phyloP scores from a whole-genome alignment of 495 filamentous ascomycete genomes.

The Neurospora tetrasperma region DNA sequence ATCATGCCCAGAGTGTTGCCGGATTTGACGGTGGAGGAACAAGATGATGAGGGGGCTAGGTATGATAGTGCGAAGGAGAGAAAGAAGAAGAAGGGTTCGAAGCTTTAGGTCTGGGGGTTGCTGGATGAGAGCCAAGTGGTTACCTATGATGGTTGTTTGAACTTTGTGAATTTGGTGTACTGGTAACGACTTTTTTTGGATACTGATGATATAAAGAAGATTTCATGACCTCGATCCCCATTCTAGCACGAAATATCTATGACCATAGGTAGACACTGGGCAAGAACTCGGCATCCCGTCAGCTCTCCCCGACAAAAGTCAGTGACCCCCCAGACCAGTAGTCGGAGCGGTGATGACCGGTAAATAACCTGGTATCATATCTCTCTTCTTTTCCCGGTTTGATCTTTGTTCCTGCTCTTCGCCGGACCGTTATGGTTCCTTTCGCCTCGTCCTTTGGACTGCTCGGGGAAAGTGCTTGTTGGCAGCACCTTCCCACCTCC shows the following conservation, averaged over 20 bases:
- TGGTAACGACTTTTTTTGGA: background rate
- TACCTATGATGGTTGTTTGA: background rate
- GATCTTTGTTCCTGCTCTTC: background rate
- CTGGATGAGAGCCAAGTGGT: background rate
- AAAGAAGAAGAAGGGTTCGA: constrained; percentile 3
- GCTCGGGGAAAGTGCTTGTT: background rate
- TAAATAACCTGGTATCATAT: background rate
- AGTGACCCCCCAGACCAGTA: background rate
- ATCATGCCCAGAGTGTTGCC: constrained; percentile 74
- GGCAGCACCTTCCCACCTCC: background rate
- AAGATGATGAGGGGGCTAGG: constrained; percentile 68
- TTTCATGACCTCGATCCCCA: background rate
- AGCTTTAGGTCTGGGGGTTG: constrained; percentile 16
- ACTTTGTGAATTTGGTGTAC: background rate
- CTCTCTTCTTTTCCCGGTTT: background rate
- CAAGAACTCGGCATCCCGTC: constrained; percentile 39
- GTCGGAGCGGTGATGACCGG: background rate
- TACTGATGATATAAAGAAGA: background rate
- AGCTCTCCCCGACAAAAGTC: constrained; percentile 39
- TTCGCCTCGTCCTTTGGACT: background rate
- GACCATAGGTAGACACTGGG: background rate
- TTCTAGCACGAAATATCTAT: background rate
- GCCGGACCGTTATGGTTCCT: background rate
- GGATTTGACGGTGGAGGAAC: constrained; percentile 62
- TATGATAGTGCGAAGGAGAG: constrained; percentile 50